Base-by-base conservation (phyloP, 169 alveolate genomes). In the Perkinsus marinus region DNA sequence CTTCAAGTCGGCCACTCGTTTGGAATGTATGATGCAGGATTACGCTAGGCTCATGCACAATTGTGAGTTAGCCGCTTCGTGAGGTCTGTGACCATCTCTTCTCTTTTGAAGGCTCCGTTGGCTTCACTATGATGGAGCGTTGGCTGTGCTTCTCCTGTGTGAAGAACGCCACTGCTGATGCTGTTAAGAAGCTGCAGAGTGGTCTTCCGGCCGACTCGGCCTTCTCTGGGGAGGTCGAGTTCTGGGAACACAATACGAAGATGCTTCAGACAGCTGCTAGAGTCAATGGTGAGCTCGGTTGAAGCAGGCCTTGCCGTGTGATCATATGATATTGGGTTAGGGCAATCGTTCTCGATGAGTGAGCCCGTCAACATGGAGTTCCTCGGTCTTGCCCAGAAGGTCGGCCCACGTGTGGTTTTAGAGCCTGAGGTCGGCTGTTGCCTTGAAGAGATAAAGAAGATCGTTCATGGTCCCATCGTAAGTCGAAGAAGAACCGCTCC, bases 21-120 rank as follows among this genome's bases (percentile, higher is more conserved):
- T 98, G 57, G 99, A 98, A 93, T 97, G 98, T 47, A 96, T 97
- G 98, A 97, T 97, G 99, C 98, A 98, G 93, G 98, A 97, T 92
- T 95, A 95, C 34, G 93, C 94, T 43, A 90, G 91, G 34, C 89
- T 94, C 79, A 57, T 57, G 79, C 79, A 57, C 79, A 13, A 57
- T 30, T 57, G 79, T 57, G 22, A 13, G 79, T 2, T 26, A 30
- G 37, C 22, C 37, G 37, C 79, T 19, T 57, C 79, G n/a, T 16
- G 22, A 13, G 37, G 79, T 30, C 30, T 13, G 3, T 2, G 79
- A 26, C 7, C 5, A 57, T 26, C 7, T 30, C 22, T 57, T 13
- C 34, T 57, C 79, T 5, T 30, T 26, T 57, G 9, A 41, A 57
- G 79, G 79, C 22, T 57, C 79, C 79, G 93, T 94, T 0, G 95